Evolutionary conservation across 176 grass and related monocot species (phyloP), one percentile per base, ranked within the genome.

Genomic region (Puccinellia tenuiflora): DNA sequence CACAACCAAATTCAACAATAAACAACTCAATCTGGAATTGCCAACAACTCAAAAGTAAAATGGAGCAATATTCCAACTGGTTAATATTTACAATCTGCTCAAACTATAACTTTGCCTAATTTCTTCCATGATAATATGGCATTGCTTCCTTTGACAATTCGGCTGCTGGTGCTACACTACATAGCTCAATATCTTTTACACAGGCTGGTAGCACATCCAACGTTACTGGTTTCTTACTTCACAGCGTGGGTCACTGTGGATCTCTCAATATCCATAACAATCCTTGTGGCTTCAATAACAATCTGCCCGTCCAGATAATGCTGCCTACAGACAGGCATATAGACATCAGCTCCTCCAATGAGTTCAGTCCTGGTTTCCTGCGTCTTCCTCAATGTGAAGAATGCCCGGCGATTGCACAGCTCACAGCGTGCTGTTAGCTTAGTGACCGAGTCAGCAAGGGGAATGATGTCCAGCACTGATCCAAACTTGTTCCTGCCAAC

Each of bases 371-470:
- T 84, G 39, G 87, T 95, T 84, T 98, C 96, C 35, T 77, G 85
- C 18, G 92, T 93, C 87, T 98, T 98, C 84, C 96, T 91, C 85
- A 93, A 29, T 26, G 96, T 98, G 78, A 98, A 98, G 91, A 90
- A 91, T 12, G 96, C 96, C 11, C 83, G 84, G 17, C 76, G 59
- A 46, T 80, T 80, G 2, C 96, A 98, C 38, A 98, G 51, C 67
- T 98, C 96, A 80, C 96, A 98, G 16, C 80, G 80, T 24, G 96
- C 92, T 24, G 88, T 92, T 33, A 98, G 86, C 82, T 98, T 98
- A 59, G 91, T 98, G 42, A 98, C 90, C 3, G 92, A 83, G 68
- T 98, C 84, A 65, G 96, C 92, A 28, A 98, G 74, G 18, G 92
- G 96, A 75, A 98, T 89, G 48, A 98, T 90, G 80, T 98, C 96